Evolutionary conservation across 1,139 yeast species (phyloP).

Genomic region (Blastobotrys serpentis): DNA sequence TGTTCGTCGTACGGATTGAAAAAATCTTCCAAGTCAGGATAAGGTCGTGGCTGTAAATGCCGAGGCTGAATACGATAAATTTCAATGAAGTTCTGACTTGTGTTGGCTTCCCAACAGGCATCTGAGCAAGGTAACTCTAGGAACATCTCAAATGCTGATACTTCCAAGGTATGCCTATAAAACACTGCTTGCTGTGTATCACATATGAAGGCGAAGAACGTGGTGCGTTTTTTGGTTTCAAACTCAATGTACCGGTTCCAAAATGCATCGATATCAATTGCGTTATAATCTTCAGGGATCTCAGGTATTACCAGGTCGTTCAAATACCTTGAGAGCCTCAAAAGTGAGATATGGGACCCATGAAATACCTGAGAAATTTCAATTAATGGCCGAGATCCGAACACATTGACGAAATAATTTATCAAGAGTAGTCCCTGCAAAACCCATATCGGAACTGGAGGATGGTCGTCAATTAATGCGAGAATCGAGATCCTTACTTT

Average conservation of each 20-base stretch:
- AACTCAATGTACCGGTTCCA: conserved; percentile 38
- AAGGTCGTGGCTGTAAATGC: conserved; percentile 30
- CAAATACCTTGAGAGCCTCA: conserved; percentile 36
- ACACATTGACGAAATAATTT: conserved; percentile 31
- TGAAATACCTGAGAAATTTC: conserved; percentile 38
- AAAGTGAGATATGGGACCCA: conserved; percentile 36
- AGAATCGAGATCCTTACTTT: conserved; percentile 30
- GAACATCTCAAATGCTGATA: conserved; percentile 42
- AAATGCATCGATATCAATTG: conserved; percentile 24
- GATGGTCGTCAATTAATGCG: conserved; percentile 30
- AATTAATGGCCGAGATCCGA: conserved; percentile 34
- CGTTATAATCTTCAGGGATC: conserved; percentile 18
- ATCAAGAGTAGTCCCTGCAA: conserved; percentile 32
- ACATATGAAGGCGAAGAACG: conserved; percentile 38
- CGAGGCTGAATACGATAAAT: conserved; percentile 40
- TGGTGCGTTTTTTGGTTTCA: conserved; percentile 38
- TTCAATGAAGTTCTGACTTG: conserved; percentile 31
- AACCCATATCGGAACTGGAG: conserved; percentile 32
- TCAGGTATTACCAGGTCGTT: conserved; percentile 28
- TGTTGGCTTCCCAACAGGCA: conserved; percentile 43
- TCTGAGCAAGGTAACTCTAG: conserved; percentile 47
- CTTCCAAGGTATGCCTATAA: conserved; percentile 30
- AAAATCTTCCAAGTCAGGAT: conserved; percentile 21
- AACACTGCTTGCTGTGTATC: conserved; percentile 39
- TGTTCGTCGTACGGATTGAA: conserved; percentile 6